Base-by-base conservation (phyloP, 2,329 filamentous ascomycete genomes). In the Neonectria hederae region DNA sequence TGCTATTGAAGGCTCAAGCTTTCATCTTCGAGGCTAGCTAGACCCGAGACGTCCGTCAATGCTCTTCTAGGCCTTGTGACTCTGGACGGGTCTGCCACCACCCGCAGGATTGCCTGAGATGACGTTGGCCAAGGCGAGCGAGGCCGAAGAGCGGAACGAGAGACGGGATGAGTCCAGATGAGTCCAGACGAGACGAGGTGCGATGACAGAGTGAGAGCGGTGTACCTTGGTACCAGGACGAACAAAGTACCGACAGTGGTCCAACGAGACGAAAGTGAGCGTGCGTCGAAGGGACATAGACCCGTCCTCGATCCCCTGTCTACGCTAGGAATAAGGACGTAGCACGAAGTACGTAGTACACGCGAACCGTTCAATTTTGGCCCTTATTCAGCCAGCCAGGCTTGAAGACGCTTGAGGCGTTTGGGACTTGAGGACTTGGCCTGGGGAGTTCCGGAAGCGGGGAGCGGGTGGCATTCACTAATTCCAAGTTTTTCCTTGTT, bases 381-480 rank as follows among this genome's bases (percentile, higher is more conserved):
- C 66, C 42, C 52, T 62, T 57, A 46, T 65, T 63, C 64, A 72
- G 64, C 67, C 69, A 73, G 67, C 67, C 69, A 71, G 51, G 62
- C 51, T 49, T 49, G 55, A 38, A 11, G 52, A 21, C 42, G 57
- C 57, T 60, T 60, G 49, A 40, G 40, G 43, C 49, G 45, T 51
- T 60, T 60, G 42, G 57, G 57, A 54, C 42, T 40, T 54, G 49
- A 51, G 10, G 45, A 13, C 21, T 14, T 49, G 55, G 38, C 30
- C 48, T 53, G 55, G 53, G 46, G 35, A 38, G 35, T 38, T 38
- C 35, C 35, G 48, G 28, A 51, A 51, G 24, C 49, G 54, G 43
- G 28, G 26, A 35, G 55, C 26, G 46, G 22, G 19, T 52, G 56
- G 19, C 48, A 35, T 58, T 54, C 45, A 57, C 54, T 57, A 46